A percentile compares a stretch with the other conserved stretches of the same genome.
These are phyloP conservation scores for Fusarium robinianum DNA, from an alignment of 2,329 filamentous ascomycete genomes.

Conservation along the genomic window DNA sequence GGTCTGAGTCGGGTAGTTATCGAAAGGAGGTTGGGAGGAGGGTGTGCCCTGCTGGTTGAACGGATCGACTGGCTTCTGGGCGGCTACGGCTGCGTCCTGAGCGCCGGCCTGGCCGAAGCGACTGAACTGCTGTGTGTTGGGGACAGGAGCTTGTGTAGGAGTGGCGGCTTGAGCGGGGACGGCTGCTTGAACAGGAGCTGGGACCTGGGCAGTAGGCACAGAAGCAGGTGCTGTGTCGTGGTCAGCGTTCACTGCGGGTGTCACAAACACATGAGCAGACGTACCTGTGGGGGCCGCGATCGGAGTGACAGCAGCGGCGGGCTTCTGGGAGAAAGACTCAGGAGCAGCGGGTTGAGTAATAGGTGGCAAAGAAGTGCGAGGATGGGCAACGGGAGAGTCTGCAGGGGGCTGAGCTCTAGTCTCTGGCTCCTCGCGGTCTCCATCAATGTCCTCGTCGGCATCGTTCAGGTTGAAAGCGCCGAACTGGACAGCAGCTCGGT, in stretches of 20 bases:
- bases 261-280: slow-evolving; percentile 1
- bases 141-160: slow-evolving; percentile 55
- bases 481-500: slow-evolving; percentile 92
- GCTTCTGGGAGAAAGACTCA: slow-evolving; percentile 62
- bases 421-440: slow-evolving; percentile 92
- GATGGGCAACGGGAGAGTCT: slow-evolving; percentile 85
- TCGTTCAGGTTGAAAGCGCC: slow-evolving; percentile 91
- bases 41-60: slow-evolving; percentile 74
- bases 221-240: slow-evolving; percentile 25
- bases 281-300: slow-evolving; percentile 44
- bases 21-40: slow-evolving; percentile 59
- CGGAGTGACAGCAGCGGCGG: slow-evolving; percentile 51
- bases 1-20: slow-evolving; percentile 63
- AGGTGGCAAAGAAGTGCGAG: slow-evolving; percentile 85
- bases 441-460: slow-evolving; percentile 85
- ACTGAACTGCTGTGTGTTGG: slow-evolving; percentile 68
- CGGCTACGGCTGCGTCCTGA: slow-evolving; percentile 60
- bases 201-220: slow-evolving; percentile 49
- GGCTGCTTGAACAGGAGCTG: slow-evolving; percentile 46
- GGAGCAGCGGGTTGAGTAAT: slow-evolving; percentile 60
- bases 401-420: slow-evolving; percentile 91
- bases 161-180: slow-evolving; percentile 18
- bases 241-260: slow-evolving; percentile 14
- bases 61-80: slow-evolving; percentile 84
- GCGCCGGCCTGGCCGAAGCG: slow-evolving; percentile 67